Evolutionary conservation across 2,329 filamentous ascomycete genomes (phyloP).

Genomic region (Penicillium olsonii): DNA sequence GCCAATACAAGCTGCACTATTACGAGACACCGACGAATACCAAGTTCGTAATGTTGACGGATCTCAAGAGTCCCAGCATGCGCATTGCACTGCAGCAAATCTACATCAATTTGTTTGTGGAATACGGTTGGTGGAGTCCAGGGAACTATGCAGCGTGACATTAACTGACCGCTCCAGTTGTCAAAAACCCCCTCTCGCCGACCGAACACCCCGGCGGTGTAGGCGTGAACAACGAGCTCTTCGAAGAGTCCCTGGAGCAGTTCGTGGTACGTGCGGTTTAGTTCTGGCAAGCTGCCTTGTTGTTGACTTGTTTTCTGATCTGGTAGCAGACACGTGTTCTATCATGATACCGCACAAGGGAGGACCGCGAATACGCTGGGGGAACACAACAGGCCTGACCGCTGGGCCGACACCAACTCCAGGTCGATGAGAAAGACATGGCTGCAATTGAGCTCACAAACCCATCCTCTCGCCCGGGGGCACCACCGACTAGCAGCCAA

Average conservation of each 20-base stretch:
- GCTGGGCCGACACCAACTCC: neutral
- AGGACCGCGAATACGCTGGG: neutral
- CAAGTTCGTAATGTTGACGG: conserved; percentile 95
- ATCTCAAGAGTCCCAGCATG: conserved; percentile 85
- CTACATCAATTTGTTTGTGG: conserved; percentile 96
- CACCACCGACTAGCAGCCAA: conserved; percentile 1
- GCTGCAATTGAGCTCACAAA: conserved; percentile 9
- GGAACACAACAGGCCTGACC: neutral
- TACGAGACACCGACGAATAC: conserved; percentile 96
- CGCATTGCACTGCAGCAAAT: conserved; percentile 95
- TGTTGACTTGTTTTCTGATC: conserved; percentile 24
- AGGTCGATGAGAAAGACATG: conserved; percentile 1
- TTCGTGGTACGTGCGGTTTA: conserved; percentile 46
- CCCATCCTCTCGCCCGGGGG: conserved; percentile 9
- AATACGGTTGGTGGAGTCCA: conserved; percentile 66
- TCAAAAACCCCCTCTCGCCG: conserved; percentile 65
- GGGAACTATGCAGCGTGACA: neutral
- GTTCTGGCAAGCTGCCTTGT: conserved; percentile 1
- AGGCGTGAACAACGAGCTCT: conserved; percentile 66
- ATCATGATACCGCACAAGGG: conserved; percentile 21
- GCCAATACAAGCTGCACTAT: conserved; percentile 96
- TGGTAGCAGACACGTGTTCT: conserved; percentile 34
- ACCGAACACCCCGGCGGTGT: conserved; percentile 62
- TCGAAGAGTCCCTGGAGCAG: conserved; percentile 59
- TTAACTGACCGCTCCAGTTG: conserved; percentile 45